phyloP scores from a whole-genome alignment of 805 yeast species.

The Zygoascus tannicola region DNA sequence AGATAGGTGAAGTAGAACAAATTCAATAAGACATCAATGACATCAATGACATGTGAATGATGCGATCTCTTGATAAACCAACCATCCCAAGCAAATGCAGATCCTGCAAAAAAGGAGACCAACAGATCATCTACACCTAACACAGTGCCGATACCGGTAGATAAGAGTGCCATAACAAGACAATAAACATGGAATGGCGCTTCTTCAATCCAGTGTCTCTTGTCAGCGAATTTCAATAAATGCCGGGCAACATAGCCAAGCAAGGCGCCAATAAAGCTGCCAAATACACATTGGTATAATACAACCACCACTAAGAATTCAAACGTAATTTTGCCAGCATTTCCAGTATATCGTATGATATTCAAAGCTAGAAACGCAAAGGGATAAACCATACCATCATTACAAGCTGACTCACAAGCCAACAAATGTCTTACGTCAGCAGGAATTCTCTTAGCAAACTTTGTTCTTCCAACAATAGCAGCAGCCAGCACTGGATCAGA shows the following conservation, averaged over 20 bases:
- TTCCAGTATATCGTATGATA: slow-evolving; percentile 54
- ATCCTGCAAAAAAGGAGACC: slow-evolving; percentile 86
- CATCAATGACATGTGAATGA: slow-evolving; percentile 79
- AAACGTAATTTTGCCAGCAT: slow-evolving; percentile 59
- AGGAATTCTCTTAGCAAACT: slow-evolving; percentile 82
- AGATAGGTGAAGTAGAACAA: slow-evolving; percentile 81
- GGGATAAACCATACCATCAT: slow-evolving; percentile 95
- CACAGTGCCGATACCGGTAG: slow-evolving; percentile 84
- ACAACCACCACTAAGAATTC: slow-evolving; percentile 74
- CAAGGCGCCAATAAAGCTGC: slow-evolving; percentile 60
- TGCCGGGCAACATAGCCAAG: slow-evolving; percentile 67
- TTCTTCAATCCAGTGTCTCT: slow-evolving; percentile 60
- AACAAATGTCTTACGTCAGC: slow-evolving; percentile 81
- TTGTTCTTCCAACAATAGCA: slow-evolving; percentile 90
- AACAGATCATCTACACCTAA: slow-evolving; percentile 83
- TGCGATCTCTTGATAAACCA: slow-evolving; percentile 78
- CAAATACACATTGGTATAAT: slow-evolving; percentile 74
- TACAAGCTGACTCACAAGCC: slow-evolving; percentile 82
- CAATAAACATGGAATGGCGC: slow-evolving; percentile 84
- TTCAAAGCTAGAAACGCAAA: slow-evolving; percentile 64
- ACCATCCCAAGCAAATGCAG: slow-evolving; percentile 92
- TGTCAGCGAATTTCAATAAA: slow-evolving; percentile 65
- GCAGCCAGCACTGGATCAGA: slow-evolving; percentile 94
- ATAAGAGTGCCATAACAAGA: slow-evolving; percentile 68
- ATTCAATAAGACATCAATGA: slow-evolving; percentile 72